Percentiles rank a stretch among this genome's conserved stretches.
phyloP scores from a whole-genome alignment of 2,329 filamentous ascomycete genomes.

The Lomentospora prolificans region DNA sequence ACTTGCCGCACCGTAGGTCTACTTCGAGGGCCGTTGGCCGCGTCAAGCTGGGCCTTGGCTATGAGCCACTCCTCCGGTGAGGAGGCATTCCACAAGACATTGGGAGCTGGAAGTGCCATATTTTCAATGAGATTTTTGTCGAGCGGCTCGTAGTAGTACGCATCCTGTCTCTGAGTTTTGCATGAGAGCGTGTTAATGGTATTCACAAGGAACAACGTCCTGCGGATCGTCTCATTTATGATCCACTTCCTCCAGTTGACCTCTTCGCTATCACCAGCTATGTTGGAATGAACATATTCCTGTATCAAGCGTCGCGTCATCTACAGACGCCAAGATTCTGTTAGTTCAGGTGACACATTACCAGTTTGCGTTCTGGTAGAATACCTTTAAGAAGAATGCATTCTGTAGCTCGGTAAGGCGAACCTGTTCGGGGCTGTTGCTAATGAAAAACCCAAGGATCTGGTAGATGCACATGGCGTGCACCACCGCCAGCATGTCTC shows the following conservation, averaged over 20 bases:
- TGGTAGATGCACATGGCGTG: constrained; percentile 13
- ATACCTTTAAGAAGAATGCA: constrained; percentile 10
- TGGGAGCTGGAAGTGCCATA: constrained; percentile 3
- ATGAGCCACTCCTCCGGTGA: constrained; percentile 2
- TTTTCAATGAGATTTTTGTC: background rate
- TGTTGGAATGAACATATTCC: background rate
- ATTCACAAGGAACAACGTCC: constrained; percentile 6
- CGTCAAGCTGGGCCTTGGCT: background rate
- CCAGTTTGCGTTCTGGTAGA: background rate
- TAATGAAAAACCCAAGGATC: constrained; percentile 11
- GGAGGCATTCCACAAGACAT: constrained; percentile 5
- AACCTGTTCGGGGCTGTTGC: constrained; percentile 7
- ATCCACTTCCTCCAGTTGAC: constrained; percentile 7
- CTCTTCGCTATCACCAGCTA: background rate
- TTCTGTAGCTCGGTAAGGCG: constrained; percentile 8
- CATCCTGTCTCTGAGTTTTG: constrained; percentile 3
- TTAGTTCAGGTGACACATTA: background rate
- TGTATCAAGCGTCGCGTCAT: background rate
- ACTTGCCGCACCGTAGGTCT: background rate
- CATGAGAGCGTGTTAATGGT: constrained; percentile 7
- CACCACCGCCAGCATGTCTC: constrained; percentile 6
- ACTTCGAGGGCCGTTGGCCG: background rate
- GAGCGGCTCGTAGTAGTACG: constrained; percentile 4
- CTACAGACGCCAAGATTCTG: background rate
- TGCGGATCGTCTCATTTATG: constrained; percentile 4